Conservation (phyloP, 768 basidiomycete genomes). For the Boletus sp. region DNA sequence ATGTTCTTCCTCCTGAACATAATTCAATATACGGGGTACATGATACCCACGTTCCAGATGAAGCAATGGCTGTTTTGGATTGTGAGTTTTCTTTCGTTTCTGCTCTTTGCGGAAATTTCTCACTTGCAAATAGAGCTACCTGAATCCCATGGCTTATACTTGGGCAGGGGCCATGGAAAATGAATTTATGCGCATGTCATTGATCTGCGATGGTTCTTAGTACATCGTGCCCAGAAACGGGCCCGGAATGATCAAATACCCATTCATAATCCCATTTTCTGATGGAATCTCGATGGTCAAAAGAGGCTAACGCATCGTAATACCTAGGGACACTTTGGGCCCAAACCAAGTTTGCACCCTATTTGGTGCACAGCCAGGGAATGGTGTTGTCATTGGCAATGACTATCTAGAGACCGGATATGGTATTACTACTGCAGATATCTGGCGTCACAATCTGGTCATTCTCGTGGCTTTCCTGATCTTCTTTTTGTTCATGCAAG, state of each 20-base stretch:
- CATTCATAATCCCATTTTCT: slow-evolving; percentile 39
- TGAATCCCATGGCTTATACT: slow-evolving; percentile 75
- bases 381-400: slow-evolving; percentile 51
- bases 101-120: not conserved
- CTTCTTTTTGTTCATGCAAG: slow-evolving; percentile 67
- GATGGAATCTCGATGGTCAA: not conserved
- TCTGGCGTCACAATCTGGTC: slow-evolving; percentile 69
- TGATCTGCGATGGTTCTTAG: slow-evolving; percentile 66
- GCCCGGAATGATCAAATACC: slow-evolving; percentile 55
- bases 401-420: slow-evolving; percentile 62
- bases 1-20: slow-evolving; percentile 77
- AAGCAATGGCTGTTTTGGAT: slow-evolving; percentile 88
- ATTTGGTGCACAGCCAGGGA: slow-evolving; percentile 61
- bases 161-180: slow-evolving; percentile 84
- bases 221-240: slow-evolving; percentile 66
- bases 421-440: slow-evolving; percentile 44
- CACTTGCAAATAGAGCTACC: slow-evolving; percentile 51
- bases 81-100: slow-evolving; percentile 37
- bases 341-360: slow-evolving; percentile 79
- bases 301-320: slow-evolving; percentile 12
- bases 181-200: slow-evolving; percentile 71
- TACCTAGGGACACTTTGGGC: slow-evolving; percentile 46
- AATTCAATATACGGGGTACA: slow-evolving; percentile 68
- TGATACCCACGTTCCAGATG: slow-evolving; percentile 66
- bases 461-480: slow-evolving; percentile 71